Percentiles rank a stretch among this genome's conserved stretches.
Conservation (phyloP, 805 yeast species). For the Lipomyces lipofer region DNA sequence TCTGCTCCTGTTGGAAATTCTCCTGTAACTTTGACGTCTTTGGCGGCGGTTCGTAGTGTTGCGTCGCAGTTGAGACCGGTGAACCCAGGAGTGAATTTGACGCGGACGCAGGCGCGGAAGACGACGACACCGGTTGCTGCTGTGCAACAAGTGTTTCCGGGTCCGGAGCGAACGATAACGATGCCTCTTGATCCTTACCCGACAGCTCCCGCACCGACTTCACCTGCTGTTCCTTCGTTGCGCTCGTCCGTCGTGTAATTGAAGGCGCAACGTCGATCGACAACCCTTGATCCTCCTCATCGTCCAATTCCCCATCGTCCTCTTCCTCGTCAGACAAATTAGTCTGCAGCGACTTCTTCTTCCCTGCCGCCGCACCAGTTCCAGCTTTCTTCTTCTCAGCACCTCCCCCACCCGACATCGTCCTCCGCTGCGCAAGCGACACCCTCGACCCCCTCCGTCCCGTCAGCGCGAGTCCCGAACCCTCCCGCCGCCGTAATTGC, state of each 20-base stretch:
- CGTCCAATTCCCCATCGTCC: constrained; percentile 16
- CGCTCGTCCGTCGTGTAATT: neutral
- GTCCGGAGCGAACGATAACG: constrained; percentile 6
- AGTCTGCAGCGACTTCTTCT: constrained; percentile 1
- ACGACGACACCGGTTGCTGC: constrained; percentile 21
- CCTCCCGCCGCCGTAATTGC: constrained; percentile 8
- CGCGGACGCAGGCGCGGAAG: constrained; percentile 29
- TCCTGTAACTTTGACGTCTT: neutral
- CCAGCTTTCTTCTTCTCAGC: neutral
- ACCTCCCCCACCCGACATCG: constrained; percentile 14
- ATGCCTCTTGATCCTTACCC: constrained; percentile 7
- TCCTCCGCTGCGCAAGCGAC: constrained; percentile 19
- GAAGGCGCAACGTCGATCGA: constrained; percentile 15
- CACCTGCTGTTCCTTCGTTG: neutral
- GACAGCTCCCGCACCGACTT: neutral
- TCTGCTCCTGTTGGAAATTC: constrained; percentile 1
- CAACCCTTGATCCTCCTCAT: constrained; percentile 25
- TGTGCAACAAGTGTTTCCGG: constrained; percentile 4
- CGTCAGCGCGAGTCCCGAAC: constrained; percentile 15
- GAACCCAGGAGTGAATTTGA: constrained; percentile 22
- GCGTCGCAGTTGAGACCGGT: constrained; percentile 2
- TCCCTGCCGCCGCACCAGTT: neutral
- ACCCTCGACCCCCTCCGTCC: constrained; percentile 23
- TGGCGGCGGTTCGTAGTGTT: constrained; percentile 1
- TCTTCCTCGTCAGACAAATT: constrained; percentile 16